Evolutionary conservation across 1,284 basidiomycete species (phyloP), one percentile per base, ranked within the genome.

Genomic region (Trametes polyzona): DNA sequence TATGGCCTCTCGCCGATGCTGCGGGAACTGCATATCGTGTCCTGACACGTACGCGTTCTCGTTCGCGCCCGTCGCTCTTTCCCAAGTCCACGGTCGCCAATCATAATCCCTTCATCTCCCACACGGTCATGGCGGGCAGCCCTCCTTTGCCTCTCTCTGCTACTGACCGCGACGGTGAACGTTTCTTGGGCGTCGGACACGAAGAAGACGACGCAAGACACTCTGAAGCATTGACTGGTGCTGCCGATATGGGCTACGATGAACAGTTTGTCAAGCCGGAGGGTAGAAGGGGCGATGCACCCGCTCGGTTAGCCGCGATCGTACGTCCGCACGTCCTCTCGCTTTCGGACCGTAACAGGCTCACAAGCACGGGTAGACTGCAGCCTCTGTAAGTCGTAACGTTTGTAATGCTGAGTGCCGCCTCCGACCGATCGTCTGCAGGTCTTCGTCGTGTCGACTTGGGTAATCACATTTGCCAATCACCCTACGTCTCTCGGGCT

Each of bases 391-490:
- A 61, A 37, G 73, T 67, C 32, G 16, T 16, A 17, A 24, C 19
- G 7, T 21, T 21, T 17, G 36, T 17, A 16, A 16, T n/a, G 16
- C 9, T 10, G 26, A 27, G 11, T 4, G 27, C 17, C 11, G 24
- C 17, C 9, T 29, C 46, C 59, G 47, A 67, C 52, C 52, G 55
- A 54, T 35, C 29, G 48, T 42, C 54, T 47, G 41, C 48, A 87
- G 84, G 65, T 80, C 41, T 75, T 85, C 63, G 64, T 76, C 16
- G 40, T 76, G 14, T 53, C 76, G 39, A 80, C 84, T n/a, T 88
- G 87, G 85, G 57, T 69, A n/a, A 73, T 77, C 50, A 69, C 86
- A 33, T 67, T 88, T 41, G 71, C 68, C 54, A 84, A 79, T 52
- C 65, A 81, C 54, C 85, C 84, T 1, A 63, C 67, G 19, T 66